phyloP scores from a whole-genome alignment of 2,329 filamentous ascomycete species.

The Penicillium sp. region DNA sequence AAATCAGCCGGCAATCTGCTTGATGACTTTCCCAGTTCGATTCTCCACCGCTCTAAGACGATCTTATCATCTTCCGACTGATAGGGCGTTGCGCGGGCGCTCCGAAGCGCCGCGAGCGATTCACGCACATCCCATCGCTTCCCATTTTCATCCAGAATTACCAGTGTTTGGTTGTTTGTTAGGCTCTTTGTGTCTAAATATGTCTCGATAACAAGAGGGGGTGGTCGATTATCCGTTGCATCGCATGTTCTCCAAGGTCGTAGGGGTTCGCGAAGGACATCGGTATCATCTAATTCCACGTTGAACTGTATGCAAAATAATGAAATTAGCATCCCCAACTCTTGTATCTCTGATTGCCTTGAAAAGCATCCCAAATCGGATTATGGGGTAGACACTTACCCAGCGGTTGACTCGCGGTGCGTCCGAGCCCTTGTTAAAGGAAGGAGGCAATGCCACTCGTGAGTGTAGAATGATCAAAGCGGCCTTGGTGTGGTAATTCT shows the following conservation, averaged over 20 bases:
- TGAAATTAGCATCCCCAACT: not conserved
- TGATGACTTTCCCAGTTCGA: conserved; percentile 69
- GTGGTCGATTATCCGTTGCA: conserved; percentile 72
- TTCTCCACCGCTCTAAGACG: conserved; percentile 84
- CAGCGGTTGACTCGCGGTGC: conserved; percentile 76
- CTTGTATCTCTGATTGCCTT: not conserved
- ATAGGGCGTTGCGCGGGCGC: conserved; percentile 40
- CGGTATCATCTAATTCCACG: conserved; percentile 88
- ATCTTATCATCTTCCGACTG: conserved; percentile 65
- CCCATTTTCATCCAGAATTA: conserved; percentile 81
- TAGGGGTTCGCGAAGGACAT: conserved; percentile 79
- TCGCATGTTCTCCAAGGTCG: conserved; percentile 78
- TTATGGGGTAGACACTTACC: conserved; percentile 56
- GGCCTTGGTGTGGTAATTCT: conserved; percentile 92
- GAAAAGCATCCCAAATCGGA: not conserved
- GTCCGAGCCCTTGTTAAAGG: conserved; percentile 56
- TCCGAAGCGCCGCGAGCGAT: conserved; percentile 66
- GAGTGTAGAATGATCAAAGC: conserved; percentile 81
- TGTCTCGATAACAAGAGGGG: conserved; percentile 83
- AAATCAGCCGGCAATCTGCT: conserved; percentile 57
- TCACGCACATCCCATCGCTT: conserved; percentile 92
- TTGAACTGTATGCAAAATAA: conserved; percentile 68
- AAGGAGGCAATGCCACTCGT: conserved; percentile 66
- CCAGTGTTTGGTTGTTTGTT: conserved; percentile 80
- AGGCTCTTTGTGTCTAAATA: conserved; percentile 79